Evolutionary conservation across 73 alveolate genomes (phyloP).

Genomic region (Paramecium sonneborni): DNA sequence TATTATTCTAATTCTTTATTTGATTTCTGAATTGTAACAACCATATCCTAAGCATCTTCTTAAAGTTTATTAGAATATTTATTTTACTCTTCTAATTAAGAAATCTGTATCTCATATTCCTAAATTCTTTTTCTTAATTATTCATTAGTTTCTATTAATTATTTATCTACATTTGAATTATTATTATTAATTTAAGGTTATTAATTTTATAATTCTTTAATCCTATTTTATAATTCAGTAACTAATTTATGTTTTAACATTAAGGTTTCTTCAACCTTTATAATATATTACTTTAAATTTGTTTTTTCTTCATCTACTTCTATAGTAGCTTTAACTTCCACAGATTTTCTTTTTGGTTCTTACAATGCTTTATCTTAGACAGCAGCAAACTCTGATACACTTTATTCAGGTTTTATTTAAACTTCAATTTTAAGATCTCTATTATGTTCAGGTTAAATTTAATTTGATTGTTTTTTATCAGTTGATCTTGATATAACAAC

Average conservation of each 20-base stretch:
- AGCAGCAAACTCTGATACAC: background rate
- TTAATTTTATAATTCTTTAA: background rate
- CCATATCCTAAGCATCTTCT: background rate
- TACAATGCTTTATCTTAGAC: background rate
- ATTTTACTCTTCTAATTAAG: background rate
- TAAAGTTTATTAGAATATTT: background rate
- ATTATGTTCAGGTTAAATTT: background rate
- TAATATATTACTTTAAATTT: slow-evolving; percentile 8
- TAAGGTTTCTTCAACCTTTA: background rate
- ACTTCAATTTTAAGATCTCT: background rate
- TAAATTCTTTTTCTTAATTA: background rate
- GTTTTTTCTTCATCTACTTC: background rate
- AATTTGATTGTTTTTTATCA: background rate
- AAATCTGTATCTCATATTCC: background rate
- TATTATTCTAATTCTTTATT: background rate
- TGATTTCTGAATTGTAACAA: background rate
- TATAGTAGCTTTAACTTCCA: background rate
- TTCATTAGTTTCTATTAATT: background rate
- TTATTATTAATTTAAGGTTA: background rate
- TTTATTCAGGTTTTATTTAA: background rate
- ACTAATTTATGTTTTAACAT: slow-evolving; percentile 15
- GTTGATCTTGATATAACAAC: background rate
- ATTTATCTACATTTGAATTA: background rate
- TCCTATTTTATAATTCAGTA: background rate
- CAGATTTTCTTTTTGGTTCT: background rate